These are phyloP conservation scores for Phytophthora quininea DNA, from an alignment of 352 stramenopile genomes.

Conservation along the genomic window DNA sequence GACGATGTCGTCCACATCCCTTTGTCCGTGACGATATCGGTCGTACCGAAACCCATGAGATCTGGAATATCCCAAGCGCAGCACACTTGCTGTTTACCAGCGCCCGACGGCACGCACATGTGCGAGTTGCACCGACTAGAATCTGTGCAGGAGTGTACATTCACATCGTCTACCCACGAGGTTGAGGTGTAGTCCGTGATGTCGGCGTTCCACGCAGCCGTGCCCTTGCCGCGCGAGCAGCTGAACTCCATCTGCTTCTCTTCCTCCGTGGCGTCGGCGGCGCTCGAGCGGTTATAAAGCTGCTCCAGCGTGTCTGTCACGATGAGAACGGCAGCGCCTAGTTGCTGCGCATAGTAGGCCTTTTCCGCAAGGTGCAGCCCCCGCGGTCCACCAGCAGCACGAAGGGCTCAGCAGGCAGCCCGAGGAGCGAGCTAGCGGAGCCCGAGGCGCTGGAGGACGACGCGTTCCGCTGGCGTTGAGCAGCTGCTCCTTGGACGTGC, in stretches of 20 bases:
- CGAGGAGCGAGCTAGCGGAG: conserved; percentile 18
- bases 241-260: conserved; percentile 60
- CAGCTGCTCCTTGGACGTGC: conserved; percentile 43
- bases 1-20: conserved; percentile 57
- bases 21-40: conserved; percentile 39
- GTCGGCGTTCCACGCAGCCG: conserved; percentile 30
- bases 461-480: conserved; percentile 24
- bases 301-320: conserved; percentile 76
- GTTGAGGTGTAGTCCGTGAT: conserved; percentile 33
- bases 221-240: conserved; percentile 55
- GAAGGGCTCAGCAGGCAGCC: conserved; percentile 45
- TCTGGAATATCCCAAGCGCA: conserved; percentile 84
- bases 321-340: conserved; percentile 72
- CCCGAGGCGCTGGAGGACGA: conserved; percentile 15
- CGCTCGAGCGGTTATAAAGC: conserved; percentile 67
- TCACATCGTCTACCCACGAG: conserved; percentile 44
- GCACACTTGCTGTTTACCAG: conserved; percentile 61
- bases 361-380: conserved; percentile 76
- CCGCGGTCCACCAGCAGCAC: conserved; percentile 79
- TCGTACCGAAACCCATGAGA: conserved; percentile 63
- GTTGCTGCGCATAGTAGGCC: conserved; percentile 64
- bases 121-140: conserved; percentile 53
- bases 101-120: conserved; percentile 68
- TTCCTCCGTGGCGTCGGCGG: conserved; percentile 33
- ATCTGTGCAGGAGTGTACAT: conserved; percentile 49